Evolutionary conservation across 257 asterid species (phyloP), one percentile per base, ranked within the genome.

Genomic region (Rubia yunnanensis): DNA sequence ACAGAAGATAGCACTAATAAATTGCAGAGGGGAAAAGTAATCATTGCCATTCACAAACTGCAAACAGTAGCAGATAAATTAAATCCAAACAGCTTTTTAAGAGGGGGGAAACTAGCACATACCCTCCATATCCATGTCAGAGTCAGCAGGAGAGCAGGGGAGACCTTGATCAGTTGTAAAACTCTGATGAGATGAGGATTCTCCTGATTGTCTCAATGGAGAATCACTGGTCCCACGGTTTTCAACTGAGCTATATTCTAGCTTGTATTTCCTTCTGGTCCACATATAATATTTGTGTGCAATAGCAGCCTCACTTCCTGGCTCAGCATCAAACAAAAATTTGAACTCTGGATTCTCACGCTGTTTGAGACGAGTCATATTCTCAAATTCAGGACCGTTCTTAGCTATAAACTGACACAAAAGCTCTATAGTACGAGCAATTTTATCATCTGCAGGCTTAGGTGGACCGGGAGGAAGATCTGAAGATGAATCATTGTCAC

Each of bases 111-210:
- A 60, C 67, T 58, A n/a, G 69, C 72, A 50, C 86, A 59, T 71
- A 88, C 98, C 98, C 81, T 91, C 98, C 94, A 91, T 91, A 77
- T 91, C 98, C 95, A 91, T 91, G 76, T 91, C 98, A 39, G 98
- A 88, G 80, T 80, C 84, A 63, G 68, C 58, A 56, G 83, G 85
- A n/a, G 91, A 83, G 68, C 64, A 55, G 55, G 82, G 73, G 2
- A 35, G 70, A 66, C 54, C 71, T 26, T 59, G 60, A 68, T 68
- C 41, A 46, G 23, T 32, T 41, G 57, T 64, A 49, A 30, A 49
- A 69, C 34, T 52, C 23, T 48, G 71, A 53, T 67, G 77, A 20
- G 59, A 36, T 27, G 67, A 66, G 20, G 70, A 54, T 20, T 7
- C 60, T 60, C 24, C 77, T 20, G 69, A 30, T 20, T n/a, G 63